phyloP scores from a whole-genome alignment of 257 asterid genomes.

The Salvia miltiorrhiza region DNA sequence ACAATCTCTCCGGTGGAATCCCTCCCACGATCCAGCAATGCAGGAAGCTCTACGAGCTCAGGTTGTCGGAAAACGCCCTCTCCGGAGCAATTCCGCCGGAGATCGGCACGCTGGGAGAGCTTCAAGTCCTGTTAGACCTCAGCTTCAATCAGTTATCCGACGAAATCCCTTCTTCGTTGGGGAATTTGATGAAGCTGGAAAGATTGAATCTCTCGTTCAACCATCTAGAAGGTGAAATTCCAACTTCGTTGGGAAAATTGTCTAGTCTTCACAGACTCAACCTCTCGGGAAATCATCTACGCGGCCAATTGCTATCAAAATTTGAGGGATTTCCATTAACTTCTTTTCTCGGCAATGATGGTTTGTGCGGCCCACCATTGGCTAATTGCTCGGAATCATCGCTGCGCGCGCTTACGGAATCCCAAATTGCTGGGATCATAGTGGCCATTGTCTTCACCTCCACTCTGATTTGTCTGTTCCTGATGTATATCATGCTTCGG shows the following conservation, averaged over 20 bases:
- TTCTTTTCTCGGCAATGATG: conserved; percentile 51
- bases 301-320: conserved; percentile 56
- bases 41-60: conserved; percentile 73
- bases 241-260: conserved; percentile 53
- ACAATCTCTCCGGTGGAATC: conserved; percentile 64
- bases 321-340: conserved; percentile 57
- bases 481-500: conserved; percentile 70
- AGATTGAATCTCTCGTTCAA: conserved; percentile 73
- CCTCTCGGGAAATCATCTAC: conserved; percentile 59
- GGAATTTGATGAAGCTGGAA: conserved; percentile 65
- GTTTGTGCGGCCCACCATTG: conserved; percentile 79
- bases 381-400: conserved; percentile 38
- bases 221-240: conserved; percentile 53
- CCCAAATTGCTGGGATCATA: conserved; percentile 57
- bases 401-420: conserved; percentile 40
- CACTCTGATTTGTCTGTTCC: conserved; percentile 62
- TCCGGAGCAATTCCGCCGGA: conserved; percentile 64
- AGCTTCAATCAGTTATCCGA: conserved; percentile 67
- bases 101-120: conserved; percentile 60
- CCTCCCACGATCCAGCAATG: conserved; percentile 70
- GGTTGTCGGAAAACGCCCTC: conserved; percentile 67
- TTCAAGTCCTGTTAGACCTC: conserved; percentile 79
- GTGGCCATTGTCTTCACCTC: conserved; percentile 84
- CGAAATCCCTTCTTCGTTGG: conserved; percentile 67
- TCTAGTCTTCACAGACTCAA: conserved; percentile 75